Percentiles rank a stretch among this genome's conserved stretches.
Evolutionary conservation across 179 eudicot genomes (phyloP).

Genomic region (Beta corolliflora): DNA sequence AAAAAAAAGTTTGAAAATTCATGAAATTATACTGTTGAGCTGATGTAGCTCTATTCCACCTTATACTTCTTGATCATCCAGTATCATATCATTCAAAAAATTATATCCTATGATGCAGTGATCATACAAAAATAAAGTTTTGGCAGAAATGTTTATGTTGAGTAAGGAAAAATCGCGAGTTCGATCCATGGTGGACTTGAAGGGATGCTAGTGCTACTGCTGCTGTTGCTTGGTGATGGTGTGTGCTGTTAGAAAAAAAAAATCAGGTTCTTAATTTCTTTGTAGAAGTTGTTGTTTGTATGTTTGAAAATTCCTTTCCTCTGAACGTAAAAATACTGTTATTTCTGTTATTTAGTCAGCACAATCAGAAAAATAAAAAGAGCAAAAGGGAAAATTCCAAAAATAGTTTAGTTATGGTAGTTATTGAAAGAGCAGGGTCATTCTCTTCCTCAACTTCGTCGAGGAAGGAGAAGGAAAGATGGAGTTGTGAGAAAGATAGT

Average conservation of each 20-base stretch:
- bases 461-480: conserved; percentile 17
- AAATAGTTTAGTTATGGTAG: conserved; percentile 25
- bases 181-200: conserved; percentile 20
- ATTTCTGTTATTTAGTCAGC: conserved; percentile 2
- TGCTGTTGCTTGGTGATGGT: conserved; percentile 6
- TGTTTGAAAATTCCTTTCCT: conserved; percentile 5
- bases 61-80: conserved; percentile 3
- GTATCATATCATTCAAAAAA: too few species aligned
- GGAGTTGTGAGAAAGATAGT: neutral
- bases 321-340: conserved; percentile 10
- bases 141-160: conserved; percentile 7
- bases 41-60: neutral
- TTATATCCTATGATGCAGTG: neutral
- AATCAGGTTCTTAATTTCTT: conserved; percentile 27
- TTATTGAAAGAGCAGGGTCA: conserved; percentile 31
- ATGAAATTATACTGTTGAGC: neutral
- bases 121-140: conserved; percentile 15
- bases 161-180: neutral
- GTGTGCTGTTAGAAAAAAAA: conserved; percentile 17
- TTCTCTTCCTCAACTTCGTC: conserved; percentile 29
- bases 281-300: neutral
- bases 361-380: neutral
- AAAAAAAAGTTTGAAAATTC: neutral
- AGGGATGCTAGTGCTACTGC: conserved; percentile 31
- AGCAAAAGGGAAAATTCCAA: too few species aligned